Base-by-base conservation (phyloP, 139 green algal species). In the Penium margaritaceum region DNA sequence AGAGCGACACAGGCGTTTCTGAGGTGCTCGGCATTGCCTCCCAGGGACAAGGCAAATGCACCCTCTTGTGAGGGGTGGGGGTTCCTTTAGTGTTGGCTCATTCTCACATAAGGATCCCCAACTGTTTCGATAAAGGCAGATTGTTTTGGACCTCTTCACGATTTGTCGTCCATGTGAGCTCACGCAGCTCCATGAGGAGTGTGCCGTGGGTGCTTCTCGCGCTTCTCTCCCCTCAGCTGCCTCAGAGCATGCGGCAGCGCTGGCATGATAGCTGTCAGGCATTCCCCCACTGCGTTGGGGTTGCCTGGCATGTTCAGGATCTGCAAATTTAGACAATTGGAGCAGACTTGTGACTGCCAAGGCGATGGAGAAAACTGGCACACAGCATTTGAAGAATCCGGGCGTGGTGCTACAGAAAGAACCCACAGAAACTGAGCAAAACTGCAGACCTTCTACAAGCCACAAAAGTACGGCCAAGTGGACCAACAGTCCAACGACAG, bases 291-390 rank as follows among this genome's bases (percentile, higher is more conserved):
- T 2, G 75, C 75, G 9, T 77, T 81, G 6, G 75, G 75, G 6
- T 78, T 81, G 3, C 75, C 75, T 9, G 75, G 75, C 75, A 81
- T 81, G 66, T 78, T 81, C 17, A 81, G 54, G 41, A 81, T 78
- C 73, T 76, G 72, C 3, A 69, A n/a, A n/a, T 24, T 24, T 14
- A 54, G 15, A 54, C 17, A 54, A 17, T 17, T 54, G 43, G 15
- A 14, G 43, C 17, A 14, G 14, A 17, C 43, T 54, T 17, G 14
- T 14, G 43, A 54, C 43, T 54, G 14, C 15, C 43, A 14, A 54
- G 43, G 14, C 43, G 43, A 14, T 54, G 15, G 43, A 54, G 43
- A 17, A 17, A 54, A 24, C 15, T 17, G 17, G 43, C 43, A 54
- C 15, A 54, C 17, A 14, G 43, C 17, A 24, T 14, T 54, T 54